Percentiles rank a stretch among this genome's conserved stretches.
phyloP scores from a whole-genome alignment of 768 basidiomycete genomes.

The Clitopilus hobsonii region DNA sequence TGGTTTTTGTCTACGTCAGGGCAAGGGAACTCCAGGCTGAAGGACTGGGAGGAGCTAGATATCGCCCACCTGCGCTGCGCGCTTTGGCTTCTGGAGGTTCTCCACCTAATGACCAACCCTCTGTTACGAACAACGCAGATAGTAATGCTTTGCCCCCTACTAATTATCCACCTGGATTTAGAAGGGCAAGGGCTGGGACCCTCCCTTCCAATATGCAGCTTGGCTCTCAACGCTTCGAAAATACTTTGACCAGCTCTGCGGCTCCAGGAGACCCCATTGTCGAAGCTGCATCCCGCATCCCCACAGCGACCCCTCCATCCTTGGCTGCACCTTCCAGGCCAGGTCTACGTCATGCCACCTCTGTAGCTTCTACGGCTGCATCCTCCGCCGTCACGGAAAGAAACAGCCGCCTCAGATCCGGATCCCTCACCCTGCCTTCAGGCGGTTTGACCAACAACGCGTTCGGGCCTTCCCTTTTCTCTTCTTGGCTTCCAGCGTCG shows the following conservation, averaged over 20 bases:
- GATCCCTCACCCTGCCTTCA: conserved; percentile 83
- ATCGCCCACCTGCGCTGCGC: conserved; percentile 80
- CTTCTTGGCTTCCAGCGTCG: conserved; percentile 73
- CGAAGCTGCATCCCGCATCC: conserved; percentile 48
- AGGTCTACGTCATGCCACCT: conserved; percentile 70
- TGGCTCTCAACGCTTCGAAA: conserved; percentile 77
- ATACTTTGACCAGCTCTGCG: conserved; percentile 47
- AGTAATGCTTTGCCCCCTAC: conserved; percentile 57
- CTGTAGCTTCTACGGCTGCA: conserved; percentile 55
- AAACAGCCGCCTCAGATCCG: conserved; percentile 85
- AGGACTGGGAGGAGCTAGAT: conserved; percentile 62
- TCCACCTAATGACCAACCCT: conserved; percentile 65
- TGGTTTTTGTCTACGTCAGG: conserved; percentile 32
- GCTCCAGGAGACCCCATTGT: conserved; percentile 36
- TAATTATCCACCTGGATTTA: conserved; percentile 81
- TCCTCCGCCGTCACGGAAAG: conserved; percentile 52
- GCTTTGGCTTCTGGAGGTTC: conserved; percentile 65
- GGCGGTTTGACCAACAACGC: conserved; percentile 68
- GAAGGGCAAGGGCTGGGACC: conserved; percentile 95
- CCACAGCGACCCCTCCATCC: conserved; percentile 35
- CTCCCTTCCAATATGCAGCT: conserved; percentile 93
- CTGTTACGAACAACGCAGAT: conserved; percentile 55
- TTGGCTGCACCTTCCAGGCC: conserved; percentile 51
- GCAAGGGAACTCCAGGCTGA: conserved; percentile 84
- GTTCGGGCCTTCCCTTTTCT: conserved; percentile 86